Base-by-base conservation (phyloP, 345 rosid species). In the Eutrema yunnanense region DNA sequence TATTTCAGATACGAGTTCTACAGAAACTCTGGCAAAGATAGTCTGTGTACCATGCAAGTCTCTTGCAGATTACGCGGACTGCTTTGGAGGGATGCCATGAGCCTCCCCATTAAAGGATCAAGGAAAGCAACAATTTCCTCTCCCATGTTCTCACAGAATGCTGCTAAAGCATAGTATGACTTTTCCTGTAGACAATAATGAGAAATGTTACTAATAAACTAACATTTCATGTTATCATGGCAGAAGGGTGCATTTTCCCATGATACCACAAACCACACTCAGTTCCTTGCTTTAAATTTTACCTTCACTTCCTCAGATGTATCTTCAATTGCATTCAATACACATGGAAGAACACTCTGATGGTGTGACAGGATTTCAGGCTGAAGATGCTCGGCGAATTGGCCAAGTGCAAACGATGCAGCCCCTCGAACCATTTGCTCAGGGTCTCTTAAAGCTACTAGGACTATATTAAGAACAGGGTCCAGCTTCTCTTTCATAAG, bases 391-490 rank as follows among this genome's bases (percentile, higher is more conserved):
- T 96, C 99, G 2, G 99, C 96, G 68, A 90, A 96, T 71, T 96
- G 99, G 65, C 99, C 99, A 79, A 96, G 78, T 27, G 99, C 98
- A 81, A 96, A 92, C 34, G 99, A 92, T 40, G 98, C 92, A 82
- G 97, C 99, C 65, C 99, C 99, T 81, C 99, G 83, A 78, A 96
- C 97, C 91, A 96, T 79, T 84, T 87, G 88, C 69, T 96, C 99
- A 38, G 94, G 85, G 82, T 96, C 99, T 69, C 97, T 84, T 72
- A 96, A 78, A 59, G 98, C 92, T 61, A 83, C 87, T 59, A 92
- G 79, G 72, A 92, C 96, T 60, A 96, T 72, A 74, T 83, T 84
- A 80, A 96, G 99, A 80, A 90, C 84, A 74, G 87, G 83, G 46
- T 92, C 97, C 80, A 92, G 72, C 83, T 90, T 88, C 54, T 85